Evolutionary conservation across 768 basidiomycete species (phyloP).

Genomic region (Lentinula edodes): DNA sequence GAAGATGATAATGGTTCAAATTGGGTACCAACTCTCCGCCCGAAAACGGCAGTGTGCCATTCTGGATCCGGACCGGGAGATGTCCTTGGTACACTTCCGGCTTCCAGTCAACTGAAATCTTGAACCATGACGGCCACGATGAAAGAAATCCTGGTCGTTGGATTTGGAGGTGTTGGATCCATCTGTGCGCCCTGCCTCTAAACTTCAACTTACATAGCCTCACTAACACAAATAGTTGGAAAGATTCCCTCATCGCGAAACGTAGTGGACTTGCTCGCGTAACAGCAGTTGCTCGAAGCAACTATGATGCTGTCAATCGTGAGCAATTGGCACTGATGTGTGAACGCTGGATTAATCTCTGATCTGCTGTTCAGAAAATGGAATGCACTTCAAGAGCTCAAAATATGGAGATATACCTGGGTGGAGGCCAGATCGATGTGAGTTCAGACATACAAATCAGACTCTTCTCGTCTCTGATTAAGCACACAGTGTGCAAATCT

Average conservation of each 20-base stretch:
- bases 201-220: not conserved
- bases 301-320: constrained; percentile 55
- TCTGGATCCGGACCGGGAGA: too few species aligned
- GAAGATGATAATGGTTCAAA: too few species aligned
- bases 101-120: too few species aligned
- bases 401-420: constrained; percentile 53
- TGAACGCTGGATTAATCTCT: not conserved
- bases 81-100: too few species aligned
- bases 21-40: too few species aligned
- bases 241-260: constrained; percentile 54
- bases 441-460: constrained; percentile 15
- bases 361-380: constrained; percentile 32
- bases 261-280: constrained; percentile 56
- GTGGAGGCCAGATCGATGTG: constrained; percentile 65
- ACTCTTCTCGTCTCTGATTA: not conserved
- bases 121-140: not conserved
- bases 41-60: too few species aligned
- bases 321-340: not conserved
- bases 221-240: constrained; percentile 1
- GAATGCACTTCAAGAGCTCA: constrained; percentile 49
- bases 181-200: constrained; percentile 41
- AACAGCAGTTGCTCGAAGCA: constrained; percentile 69
- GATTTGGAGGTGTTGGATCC: constrained; percentile 61
- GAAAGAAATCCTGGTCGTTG: constrained; percentile 55
- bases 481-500: constrained; percentile 45